These are phyloP conservation scores for Apophysomyces variabilis DNA, from an alignment of 371 early-diverging fungal genomes.

Conservation along the genomic window DNA sequence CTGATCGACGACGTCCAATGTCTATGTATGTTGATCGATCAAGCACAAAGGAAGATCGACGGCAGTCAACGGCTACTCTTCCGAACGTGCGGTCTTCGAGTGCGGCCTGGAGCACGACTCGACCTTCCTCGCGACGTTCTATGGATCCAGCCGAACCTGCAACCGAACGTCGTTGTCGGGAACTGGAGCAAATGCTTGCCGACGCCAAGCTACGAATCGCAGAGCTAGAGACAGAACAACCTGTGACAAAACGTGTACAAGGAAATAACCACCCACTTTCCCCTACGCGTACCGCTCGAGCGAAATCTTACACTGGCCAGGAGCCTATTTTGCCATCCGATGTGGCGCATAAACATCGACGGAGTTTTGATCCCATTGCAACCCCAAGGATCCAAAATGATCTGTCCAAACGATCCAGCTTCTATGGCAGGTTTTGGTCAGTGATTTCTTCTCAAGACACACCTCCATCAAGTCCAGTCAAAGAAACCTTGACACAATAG, in stretches of 20 bases:
- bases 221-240: constrained; percentile 28
- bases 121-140: constrained; percentile 4
- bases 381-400: not conserved
- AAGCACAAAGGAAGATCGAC: not conserved
- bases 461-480: constrained; percentile 27
- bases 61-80: not conserved
- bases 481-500: constrained; percentile 8
- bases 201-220: constrained; percentile 39
- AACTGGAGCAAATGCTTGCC: constrained; percentile 33
- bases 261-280: not conserved
- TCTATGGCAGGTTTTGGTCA: constrained; percentile 32
- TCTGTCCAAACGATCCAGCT: constrained; percentile 27
- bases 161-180: constrained; percentile 26
- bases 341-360: constrained; percentile 12
- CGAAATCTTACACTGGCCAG: constrained; percentile 15
- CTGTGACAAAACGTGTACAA: not conserved
- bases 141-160: constrained; percentile 1
- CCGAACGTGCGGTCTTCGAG: constrained; percentile 6
- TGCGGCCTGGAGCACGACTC: constrained; percentile 11
- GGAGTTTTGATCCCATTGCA: constrained; percentile 11
- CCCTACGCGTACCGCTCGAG: not conserved
- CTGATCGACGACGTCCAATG: constrained; percentile 10
- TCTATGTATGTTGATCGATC: constrained; percentile 12
- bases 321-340: constrained; percentile 3
- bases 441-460: constrained; percentile 24